Base-by-base conservation (phyloP, 164 flowering plant species). In the Vitis amurensis region DNA sequence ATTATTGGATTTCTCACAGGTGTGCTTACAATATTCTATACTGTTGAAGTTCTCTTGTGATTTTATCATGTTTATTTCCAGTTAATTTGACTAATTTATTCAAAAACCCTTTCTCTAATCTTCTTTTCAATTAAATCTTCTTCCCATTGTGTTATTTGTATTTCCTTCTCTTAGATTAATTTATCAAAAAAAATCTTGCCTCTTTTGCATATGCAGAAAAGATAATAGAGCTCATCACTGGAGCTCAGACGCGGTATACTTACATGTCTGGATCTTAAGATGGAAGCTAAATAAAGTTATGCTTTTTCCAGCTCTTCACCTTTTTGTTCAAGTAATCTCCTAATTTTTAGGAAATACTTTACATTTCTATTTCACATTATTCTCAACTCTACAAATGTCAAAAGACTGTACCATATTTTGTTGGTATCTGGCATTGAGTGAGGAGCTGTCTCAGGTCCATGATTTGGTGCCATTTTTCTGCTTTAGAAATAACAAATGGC, bases 241-340 rank as follows among this genome's bases (percentile, higher is more conserved):
- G 99, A 68, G 97, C 93, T 49, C 99, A 93, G 69, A 79, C 97
- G 8, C 86, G 99, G 63, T 93, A 92, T 76, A 96, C 98, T 52
- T 96, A 93, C 86, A 91, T 87, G 85, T 93, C 99, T 3, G 99
- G 94, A 69, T 91, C 99, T 64, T 95, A 71, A 82, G 52, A 62
- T 19, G 60, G 71, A 72, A 74, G 31, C 53, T 12, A 11, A 31
- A 59, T 11, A 10, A 71, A 13, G 50, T 58, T 63, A 16, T 64
- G 11, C 70, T 68, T 68, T 62, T 57, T 69, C 67, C 10, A 61
- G 27, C 55, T 66, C 23, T 61, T 31, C 63, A 48, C 37, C 53
- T 12, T 12, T 64, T 64, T 56, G 57, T 3, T 66, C 70, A 60
- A 31, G 61, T 72, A 67, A 59, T 48, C 11, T 37, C 55, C 8